Evolutionary conservation across 78 protist species (phyloP), one percentile per base, ranked within the genome.

Genomic region (Bodo saltans): DNA sequence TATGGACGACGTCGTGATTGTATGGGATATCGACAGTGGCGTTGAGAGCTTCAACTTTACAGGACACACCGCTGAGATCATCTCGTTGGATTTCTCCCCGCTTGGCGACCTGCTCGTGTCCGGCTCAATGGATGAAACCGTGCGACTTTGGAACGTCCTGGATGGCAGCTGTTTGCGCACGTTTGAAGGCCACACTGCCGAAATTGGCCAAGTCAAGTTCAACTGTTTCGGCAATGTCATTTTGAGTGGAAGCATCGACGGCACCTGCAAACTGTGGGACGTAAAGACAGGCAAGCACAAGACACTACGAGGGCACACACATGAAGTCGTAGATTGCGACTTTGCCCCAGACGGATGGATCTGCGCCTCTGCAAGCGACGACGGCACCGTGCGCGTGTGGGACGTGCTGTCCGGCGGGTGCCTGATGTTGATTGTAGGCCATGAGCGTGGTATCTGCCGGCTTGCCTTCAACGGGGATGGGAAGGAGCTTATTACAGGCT

Each of bases 1-100:
- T 3, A 0, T 79, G 37, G 89, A 86, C 53, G 1, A 71, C 30
- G 25, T 76, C n/a, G 39, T 86, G 60, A 72, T 60, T 40, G 4
- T 86, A 12, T 86, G 89, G 89, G n/a, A 70, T 30, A 79, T 52
- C 26, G 0, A 34, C 34, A 86, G 79, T 27, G 83, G 88, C 34
- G 3, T 1, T 21, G 21, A 28, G 40, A 12, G 42, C 33, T 8
- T 25, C n/a, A 41, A 27, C 28, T 29, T 69, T 21, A 32, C 8
- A 3, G 81, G 81, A 38, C 81, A 76, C 70, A 2, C 39, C 33
- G 67, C 37, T 39, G 81, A 76, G 8, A 39, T 76, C 34, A 12
- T 39, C 39, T 76, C 42, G 21, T 25, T 76, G 29, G 52, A 40
- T 29, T 76, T 76, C 60, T 67, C 72, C 35, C 81, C 81, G 40